Evolutionary conservation across 495 filamentous ascomycete genomes (phyloP), one percentile per base, ranked within the genome.

Genomic region (Aspergillus avenaceus): DNA sequence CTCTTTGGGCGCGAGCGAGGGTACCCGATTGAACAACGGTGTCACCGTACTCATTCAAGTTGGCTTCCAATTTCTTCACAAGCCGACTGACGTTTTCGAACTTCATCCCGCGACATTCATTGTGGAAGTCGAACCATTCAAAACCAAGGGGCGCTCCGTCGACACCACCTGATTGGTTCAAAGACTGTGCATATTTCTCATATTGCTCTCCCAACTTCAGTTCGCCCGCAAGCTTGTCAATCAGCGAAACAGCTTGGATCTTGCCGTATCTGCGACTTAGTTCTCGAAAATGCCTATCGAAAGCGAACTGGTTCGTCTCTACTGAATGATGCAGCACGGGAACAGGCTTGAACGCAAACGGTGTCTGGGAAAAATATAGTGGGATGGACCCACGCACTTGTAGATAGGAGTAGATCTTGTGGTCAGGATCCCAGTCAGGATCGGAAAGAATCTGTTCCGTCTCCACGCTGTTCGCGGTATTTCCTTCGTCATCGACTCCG

Each of bases 41-140:
- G 54, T 82, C 86, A 8, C 86, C 84, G 47, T 83, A 80, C 5
- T 74, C 66, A 45, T 82, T 82, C 13, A 96, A 66, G 8, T 76
- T 82, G 13, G 71, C 61, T 6, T 74, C 78, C n/a, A 97, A 62
- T 2, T 71, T 80, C 27, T 90, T 77, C 42, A 97, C 73, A 2
- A 97, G 78, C 9, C 84, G 66, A 41, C 81, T 84, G 5, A 97
- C 91, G 41, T 96, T 96, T 64, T 97, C 91, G 59, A 97, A 97
- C 50, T 88, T 92, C 93, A 97, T 97, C 0, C 92, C 92, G 3
- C 90, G 84, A 60, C 92, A 97, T 22, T 85, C 84, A 16, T 78
- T 74, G 60, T 97, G 92, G 61, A 97, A 97, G 57, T 97, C 93
- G 51, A 97, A 97, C 93, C 93, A 97, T 63, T 91, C 90, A 57